Base-by-base conservation (phyloP, 345 rosid species). In the Populus euphratica region DNA sequence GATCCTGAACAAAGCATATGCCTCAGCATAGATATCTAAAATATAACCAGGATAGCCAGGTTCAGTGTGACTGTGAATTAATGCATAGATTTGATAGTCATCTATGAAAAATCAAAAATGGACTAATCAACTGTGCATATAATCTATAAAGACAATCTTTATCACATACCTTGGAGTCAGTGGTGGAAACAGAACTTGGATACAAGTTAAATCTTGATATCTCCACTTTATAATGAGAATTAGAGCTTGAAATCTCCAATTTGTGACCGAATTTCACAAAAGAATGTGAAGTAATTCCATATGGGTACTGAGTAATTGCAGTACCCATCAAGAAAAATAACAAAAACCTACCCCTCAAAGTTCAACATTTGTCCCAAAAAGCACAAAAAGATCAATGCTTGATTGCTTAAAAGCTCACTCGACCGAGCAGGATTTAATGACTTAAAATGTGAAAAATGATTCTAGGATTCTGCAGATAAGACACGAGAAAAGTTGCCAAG, bases 241-340 rank as follows among this genome's bases (percentile, higher is more conserved):
- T 78, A 18, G 78, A 87, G 81, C 80, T 56, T 68, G 78, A 84
- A 44, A 59, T 27, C 49, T 83, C 87, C 68, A 81, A 61, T 25
- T 81, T 84, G 69, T 18, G 74, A 71, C 77, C 84, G 61, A 80
- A 71, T 16, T 84, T 83, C 68, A 84, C 79, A 63, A 49, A 20
- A 68, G 73, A 79, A 79, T 62, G 86, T 76, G 84, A 74, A 74
- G 80, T 61, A 79, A 88, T 82, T 84, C 88, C 90, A 77, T 73
- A 73, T 59, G 87, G 87, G 85, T 4, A 4, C 36, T 33, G 36
- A 33, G 86, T 73, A 65, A 86, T 71, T 78, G 87, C 64, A 76
- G 92, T 78, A 76, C 82, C 91, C 97, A 91, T 93, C 66, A 68
- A 49, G 82, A 83, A 61, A 69, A 35, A 44, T 44, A 49, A 16